These are phyloP conservation scores for Solanum virginianum DNA, from an alignment of 257 asterid species.

Conservation along the genomic window DNA sequence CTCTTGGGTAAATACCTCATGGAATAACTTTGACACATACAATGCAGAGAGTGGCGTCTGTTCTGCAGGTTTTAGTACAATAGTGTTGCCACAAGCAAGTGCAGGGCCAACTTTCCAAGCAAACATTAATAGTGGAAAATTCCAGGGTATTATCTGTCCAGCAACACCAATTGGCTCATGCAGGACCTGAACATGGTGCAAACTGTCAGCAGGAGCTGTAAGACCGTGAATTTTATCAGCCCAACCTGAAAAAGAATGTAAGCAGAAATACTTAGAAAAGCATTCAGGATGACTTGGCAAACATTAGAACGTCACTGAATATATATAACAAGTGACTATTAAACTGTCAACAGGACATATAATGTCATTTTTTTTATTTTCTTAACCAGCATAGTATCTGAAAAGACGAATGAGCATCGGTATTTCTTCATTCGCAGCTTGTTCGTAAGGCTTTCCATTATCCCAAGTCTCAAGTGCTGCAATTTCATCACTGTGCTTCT, in stretches of 20 bases:
- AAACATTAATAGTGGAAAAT: constrained; percentile 60
- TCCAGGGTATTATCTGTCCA: constrained; percentile 78
- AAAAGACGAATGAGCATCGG: constrained; percentile 42
- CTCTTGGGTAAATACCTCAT: constrained; percentile 29
- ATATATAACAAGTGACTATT: neutral
- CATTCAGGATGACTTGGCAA: neutral
- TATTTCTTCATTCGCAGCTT: constrained; percentile 43
- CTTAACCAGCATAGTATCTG: constrained; percentile 59
- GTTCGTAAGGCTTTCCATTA: constrained; percentile 59
- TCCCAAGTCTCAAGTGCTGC: constrained; percentile 78
- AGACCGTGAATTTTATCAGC: constrained; percentile 67
- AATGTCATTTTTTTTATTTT: neutral
- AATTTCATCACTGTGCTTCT: constrained; percentile 41
- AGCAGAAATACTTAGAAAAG: neutral
- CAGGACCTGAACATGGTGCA: constrained; percentile 46
- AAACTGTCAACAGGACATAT: neutral
- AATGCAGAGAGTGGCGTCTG: constrained; percentile 71
- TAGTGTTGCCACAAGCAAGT: constrained; percentile 56
- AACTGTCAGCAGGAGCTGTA: constrained; percentile 70
- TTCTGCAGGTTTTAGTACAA: constrained; percentile 69
- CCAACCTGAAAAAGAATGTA: constrained; percentile 33
- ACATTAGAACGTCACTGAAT: neutral
- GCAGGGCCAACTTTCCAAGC: constrained; percentile 76
- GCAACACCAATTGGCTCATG: constrained; percentile 75
- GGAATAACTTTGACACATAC: constrained; percentile 51